Evolutionary conservation across 78 protist species (phyloP).

Genomic region (Tieghemostelium lacteum): DNA sequence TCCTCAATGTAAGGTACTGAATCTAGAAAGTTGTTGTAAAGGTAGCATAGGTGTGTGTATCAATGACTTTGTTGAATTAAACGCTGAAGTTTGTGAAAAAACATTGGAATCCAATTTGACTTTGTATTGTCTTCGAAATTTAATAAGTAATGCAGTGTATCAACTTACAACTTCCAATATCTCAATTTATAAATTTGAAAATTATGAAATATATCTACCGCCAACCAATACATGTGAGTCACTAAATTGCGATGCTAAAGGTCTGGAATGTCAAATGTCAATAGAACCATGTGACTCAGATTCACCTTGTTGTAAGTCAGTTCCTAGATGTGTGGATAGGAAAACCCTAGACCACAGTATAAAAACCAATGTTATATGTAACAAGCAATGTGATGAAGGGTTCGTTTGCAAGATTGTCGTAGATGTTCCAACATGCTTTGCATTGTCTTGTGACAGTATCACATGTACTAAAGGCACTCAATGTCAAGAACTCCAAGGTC

Average conservation of each 20-base stretch:
- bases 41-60: conserved; percentile 31
- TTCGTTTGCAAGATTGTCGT: conserved; percentile 7
- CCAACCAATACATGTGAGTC: conserved; percentile 20
- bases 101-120: conserved; percentile 3
- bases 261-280: conserved; percentile 1
- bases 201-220: neutral
- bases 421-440: conserved; percentile 6
- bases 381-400: neutral
- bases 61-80: neutral
- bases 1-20: conserved; percentile 23
- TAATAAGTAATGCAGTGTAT: conserved; percentile 5
- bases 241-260: conserved; percentile 13
- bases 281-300: neutral
- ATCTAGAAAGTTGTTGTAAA: conserved; percentile 23
- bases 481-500: conserved; percentile 5
- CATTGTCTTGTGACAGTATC: conserved; percentile 10
- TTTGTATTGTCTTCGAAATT: neutral
- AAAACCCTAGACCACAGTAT: neutral
- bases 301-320: conserved; percentile 21
- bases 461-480: conserved; percentile 8
- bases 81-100: neutral
- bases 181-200: neutral
- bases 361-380: neutral
- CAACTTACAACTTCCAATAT: neutral
- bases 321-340: conserved; percentile 7